These are phyloP conservation scores for Cryptococcus deneoformans DNA, from an alignment of 1,284 basidiomycete genomes.

Conservation along the genomic window DNA sequence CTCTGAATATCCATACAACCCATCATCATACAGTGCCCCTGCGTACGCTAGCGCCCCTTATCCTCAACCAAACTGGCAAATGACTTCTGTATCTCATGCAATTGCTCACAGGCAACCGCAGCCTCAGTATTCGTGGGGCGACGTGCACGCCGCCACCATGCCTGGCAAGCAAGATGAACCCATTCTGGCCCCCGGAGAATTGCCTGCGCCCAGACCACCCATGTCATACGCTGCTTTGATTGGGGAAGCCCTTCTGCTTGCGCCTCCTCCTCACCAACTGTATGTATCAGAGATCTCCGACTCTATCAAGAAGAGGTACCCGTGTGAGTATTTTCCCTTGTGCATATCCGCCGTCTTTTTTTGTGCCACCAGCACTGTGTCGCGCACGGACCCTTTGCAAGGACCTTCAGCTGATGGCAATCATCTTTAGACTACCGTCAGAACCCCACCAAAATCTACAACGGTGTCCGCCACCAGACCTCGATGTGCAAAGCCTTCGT, in stretches of 20 bases:
- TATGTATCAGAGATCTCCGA: constrained; percentile 49
- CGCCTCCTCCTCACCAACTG: constrained; percentile 43
- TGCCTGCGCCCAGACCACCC: constrained; percentile 38
- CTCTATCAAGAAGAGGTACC: constrained; percentile 41
- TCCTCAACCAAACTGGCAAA: background rate
- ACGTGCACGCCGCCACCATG: constrained; percentile 14
- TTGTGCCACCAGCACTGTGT: constrained; percentile 1
- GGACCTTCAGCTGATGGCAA: constrained; percentile 11
- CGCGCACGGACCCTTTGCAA: too few species aligned
- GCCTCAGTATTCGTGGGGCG: constrained; percentile 14
- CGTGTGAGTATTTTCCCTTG: constrained; percentile 34
- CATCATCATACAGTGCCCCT: constrained; percentile 5
- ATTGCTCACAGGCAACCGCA: constrained; percentile 9
- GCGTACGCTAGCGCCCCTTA: background rate
- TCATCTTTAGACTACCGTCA: constrained; percentile 41
- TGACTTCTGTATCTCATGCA: background rate
- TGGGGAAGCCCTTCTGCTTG: constrained; percentile 42
- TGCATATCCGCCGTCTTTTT: background rate
- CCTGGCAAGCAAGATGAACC: constrained; percentile 34
- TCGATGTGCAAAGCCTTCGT: constrained; percentile 50
- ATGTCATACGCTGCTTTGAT: constrained; percentile 47
- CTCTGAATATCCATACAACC: constrained; percentile 6
- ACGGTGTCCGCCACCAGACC: constrained; percentile 50
- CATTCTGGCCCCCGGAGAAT: constrained; percentile 41
- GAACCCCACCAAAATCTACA: constrained; percentile 50